Conservation (phyloP, 2,329 filamentous ascomycete species). For the Trichoderma endophyticum region DNA sequence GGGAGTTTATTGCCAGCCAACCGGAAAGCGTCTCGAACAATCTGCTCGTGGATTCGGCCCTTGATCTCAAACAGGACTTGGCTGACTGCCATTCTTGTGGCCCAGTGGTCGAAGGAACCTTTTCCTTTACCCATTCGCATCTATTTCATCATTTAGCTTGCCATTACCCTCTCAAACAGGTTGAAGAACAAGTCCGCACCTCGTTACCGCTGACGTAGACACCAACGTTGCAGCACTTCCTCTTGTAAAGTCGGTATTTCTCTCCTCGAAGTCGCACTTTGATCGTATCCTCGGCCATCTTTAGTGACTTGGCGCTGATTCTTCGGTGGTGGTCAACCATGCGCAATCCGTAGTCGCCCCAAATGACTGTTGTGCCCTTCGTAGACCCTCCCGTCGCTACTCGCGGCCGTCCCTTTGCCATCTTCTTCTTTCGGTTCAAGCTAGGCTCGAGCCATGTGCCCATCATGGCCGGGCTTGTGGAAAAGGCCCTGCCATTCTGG, state of each 20-base stretch:
- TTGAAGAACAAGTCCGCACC: conserved; percentile 42
- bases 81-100: conserved; percentile 82
- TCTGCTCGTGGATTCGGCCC: conserved; percentile 89
- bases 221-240: conserved; percentile 87
- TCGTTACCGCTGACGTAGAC: conserved; percentile 96
- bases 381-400: conserved; percentile 87
- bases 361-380: conserved; percentile 91
- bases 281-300: conserved; percentile 91
- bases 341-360: conserved; percentile 92
- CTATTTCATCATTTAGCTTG: conserved; percentile 34
- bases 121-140: conserved; percentile 99
- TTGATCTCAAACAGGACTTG: conserved; percentile 91
- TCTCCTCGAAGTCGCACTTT: conserved; percentile 82
- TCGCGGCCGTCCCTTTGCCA: conserved; percentile 85
- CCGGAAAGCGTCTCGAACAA: conserved; percentile 89
- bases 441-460: conserved; percentile 82
- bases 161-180: not conserved
- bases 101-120: conserved; percentile 96
- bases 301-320: conserved; percentile 81
- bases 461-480: conserved; percentile 58
- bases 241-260: conserved; percentile 88
- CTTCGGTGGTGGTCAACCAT: conserved; percentile 92
- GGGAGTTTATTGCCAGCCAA: conserved; percentile 93
- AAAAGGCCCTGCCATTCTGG: conserved; percentile 63
- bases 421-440: conserved; percentile 72